Percentiles rank a stretch among this genome's conserved stretches.
Conservation (phyloP, 129 eudicot genomes). For the Centrapalus pauciflorus region DNA sequence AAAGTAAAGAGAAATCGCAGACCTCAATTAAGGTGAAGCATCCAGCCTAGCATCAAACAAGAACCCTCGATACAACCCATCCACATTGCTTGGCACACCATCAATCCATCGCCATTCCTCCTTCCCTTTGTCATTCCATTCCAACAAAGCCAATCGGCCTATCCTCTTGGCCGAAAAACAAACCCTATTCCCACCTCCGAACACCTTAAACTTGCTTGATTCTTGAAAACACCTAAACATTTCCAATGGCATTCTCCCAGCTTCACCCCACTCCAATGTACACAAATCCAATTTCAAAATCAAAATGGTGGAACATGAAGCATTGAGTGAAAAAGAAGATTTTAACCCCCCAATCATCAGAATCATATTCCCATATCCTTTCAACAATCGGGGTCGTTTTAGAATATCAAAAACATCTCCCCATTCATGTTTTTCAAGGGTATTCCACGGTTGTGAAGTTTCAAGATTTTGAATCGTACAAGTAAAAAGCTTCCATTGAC, state of each 20-base stretch:
- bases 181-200: conserved; percentile 84
- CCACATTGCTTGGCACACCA: conserved; percentile 74
- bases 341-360: conserved; percentile 87
- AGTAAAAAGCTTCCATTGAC: conserved; percentile 75
- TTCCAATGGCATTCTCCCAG: conserved; percentile 81
- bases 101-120: conserved; percentile 86
- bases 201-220: conserved; percentile 90
- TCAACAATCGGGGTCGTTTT: conserved; percentile 77
- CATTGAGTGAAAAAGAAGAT: conserved; percentile 65
- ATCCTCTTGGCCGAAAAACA: conserved; percentile 83
- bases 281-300: conserved; percentile 75
- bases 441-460: conserved; percentile 49
- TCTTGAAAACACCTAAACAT: conserved; percentile 74
- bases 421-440: conserved; percentile 70
- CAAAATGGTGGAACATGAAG: conserved; percentile 77
- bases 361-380: conserved; percentile 50
- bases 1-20: conserved; percentile 3
- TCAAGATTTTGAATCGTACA: conserved; percentile 27
- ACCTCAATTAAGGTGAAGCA: conserved; percentile 41
- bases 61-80: conserved; percentile 83
- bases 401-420: conserved; percentile 84
- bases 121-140: conserved; percentile 38
- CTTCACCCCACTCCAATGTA: conserved; percentile 89
- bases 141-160: conserved; percentile 81
- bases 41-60: conserved; percentile 67